Evolutionary conservation across 164 flowering plant species (phyloP).

Genomic region (Echeveria elegans): DNA sequence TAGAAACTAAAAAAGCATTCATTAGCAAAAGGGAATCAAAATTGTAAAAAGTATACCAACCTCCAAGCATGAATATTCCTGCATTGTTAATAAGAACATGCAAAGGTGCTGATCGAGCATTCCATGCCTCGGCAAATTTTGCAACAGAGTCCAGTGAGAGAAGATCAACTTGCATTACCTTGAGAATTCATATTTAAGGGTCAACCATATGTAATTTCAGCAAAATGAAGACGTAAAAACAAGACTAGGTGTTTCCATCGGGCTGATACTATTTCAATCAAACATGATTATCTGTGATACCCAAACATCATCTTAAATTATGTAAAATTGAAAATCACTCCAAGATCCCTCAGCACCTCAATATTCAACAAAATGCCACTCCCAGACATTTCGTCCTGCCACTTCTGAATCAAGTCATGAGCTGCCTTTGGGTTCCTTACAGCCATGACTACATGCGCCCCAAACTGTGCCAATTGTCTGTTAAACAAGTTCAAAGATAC

Average conservation of each 20-base stretch:
- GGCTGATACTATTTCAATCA: too few relatives aligned
- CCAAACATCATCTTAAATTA: neutral
- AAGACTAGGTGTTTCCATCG: neutral
- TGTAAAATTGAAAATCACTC: neutral
- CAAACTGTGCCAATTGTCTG: conserved; percentile 85
- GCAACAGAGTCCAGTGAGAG: conserved; percentile 86
- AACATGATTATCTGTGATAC: too few relatives aligned
- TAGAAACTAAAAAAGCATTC: too few relatives aligned
- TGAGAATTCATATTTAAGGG: conserved; percentile 9
- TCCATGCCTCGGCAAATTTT: conserved; percentile 78
- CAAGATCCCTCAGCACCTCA: conserved; percentile 42
- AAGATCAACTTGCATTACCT: conserved; percentile 95
- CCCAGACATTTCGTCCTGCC: conserved; percentile 77
- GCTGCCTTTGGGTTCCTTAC: conserved; percentile 74
- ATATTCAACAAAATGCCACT: conserved; percentile 69
- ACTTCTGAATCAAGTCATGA: conserved; percentile 59
- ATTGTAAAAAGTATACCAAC: conserved; percentile 21
- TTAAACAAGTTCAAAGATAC: conserved; percentile 4
- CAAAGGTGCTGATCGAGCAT: conserved; percentile 70
- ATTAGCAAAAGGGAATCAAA: neutral
- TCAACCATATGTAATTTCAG: neutral
- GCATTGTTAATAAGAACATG: conserved; percentile 95
- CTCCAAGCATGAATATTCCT: conserved; percentile 90
- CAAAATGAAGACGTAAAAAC: neutral
- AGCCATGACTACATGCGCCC: conserved; percentile 95